A percentile compares a stretch with the other conserved stretches of the same genome.
These are phyloP conservation scores for Wickerhamomyces sp. DNA, from an alignment of 1,139 yeast species.

Conservation along the genomic window DNA sequence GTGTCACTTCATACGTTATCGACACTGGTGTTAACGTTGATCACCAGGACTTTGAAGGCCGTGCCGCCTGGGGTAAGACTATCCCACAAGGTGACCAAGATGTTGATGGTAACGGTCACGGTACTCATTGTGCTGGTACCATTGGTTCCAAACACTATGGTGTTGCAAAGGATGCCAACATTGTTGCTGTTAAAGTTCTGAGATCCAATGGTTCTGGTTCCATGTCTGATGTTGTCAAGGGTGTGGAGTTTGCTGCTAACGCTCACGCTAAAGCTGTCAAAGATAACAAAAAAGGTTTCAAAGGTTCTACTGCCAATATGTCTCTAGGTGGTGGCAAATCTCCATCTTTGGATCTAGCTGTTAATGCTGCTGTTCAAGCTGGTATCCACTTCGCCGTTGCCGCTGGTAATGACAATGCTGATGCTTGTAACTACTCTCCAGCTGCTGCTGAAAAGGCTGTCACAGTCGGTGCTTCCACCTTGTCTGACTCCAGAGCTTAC, in stretches of 20 bases:
- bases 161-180: conserved; percentile 69
- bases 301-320: conserved; percentile 87
- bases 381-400: conserved; percentile 85
- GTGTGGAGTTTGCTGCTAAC: conserved; percentile 73
- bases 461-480: conserved; percentile 80
- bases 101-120: conserved; percentile 89
- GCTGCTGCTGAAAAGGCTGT: conserved; percentile 72
- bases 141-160: conserved; percentile 73
- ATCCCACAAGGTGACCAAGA: conserved; percentile 81
- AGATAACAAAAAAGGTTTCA: conserved; percentile 57
- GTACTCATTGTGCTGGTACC: conserved; percentile 84
- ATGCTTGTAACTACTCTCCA: conserved; percentile 82
- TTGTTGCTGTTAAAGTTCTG: conserved; percentile 76
- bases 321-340: conserved; percentile 87
- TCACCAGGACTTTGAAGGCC: conserved; percentile 83
- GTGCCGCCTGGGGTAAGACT: conserved; percentile 93
- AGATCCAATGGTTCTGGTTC: conserved; percentile 75
- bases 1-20: conserved; percentile 83
- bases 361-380: conserved; percentile 75
- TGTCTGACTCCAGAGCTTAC: conserved; percentile 70
- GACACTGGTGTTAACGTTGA: conserved; percentile 87
- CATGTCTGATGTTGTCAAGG: conserved; percentile 77
- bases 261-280: conserved; percentile 55
- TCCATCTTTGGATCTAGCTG: conserved; percentile 76
- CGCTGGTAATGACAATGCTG: conserved; percentile 83